A percentile compares a stretch with the other conserved stretches of the same genome.
Conservation (phyloP, 2,329 filamentous ascomycete species). For the Beauveria asiatica region DNA sequence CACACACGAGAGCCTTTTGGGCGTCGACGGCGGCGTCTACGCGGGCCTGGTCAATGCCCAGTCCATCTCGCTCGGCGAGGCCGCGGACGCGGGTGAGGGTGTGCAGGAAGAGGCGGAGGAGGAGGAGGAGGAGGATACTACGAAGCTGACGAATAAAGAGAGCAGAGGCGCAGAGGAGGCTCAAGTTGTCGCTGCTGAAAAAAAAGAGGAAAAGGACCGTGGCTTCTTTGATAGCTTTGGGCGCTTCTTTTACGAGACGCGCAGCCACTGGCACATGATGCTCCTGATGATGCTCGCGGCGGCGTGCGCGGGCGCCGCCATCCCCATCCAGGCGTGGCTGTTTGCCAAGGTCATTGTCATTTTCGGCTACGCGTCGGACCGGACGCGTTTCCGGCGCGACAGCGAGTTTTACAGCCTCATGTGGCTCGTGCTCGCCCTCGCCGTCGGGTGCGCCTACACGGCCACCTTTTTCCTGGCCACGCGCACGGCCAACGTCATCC, state of each 20-base stretch:
- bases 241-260: constrained; percentile 48
- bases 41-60: constrained; percentile 58
- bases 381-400: constrained; percentile 27
- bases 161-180: constrained; percentile 33
- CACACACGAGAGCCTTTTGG: constrained; percentile 63
- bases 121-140: constrained; percentile 34
- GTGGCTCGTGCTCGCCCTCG: constrained; percentile 52
- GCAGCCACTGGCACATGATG: constrained; percentile 41
- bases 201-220: constrained; percentile 32
- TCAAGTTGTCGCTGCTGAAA: constrained; percentile 19
- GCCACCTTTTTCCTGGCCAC: constrained; percentile 29
- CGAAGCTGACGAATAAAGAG: constrained; percentile 37
- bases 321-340: constrained; percentile 45
- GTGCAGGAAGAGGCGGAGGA: constrained; percentile 31
- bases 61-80: constrained; percentile 46
- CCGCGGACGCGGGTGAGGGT: constrained; percentile 34
- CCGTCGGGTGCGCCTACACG: constrained; percentile 45
- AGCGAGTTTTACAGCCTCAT: constrained; percentile 58
- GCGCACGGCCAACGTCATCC: constrained; percentile 38
- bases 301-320: constrained; percentile 33
- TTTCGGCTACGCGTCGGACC: constrained; percentile 31
- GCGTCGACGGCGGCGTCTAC: constrained; percentile 54
- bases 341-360: constrained; percentile 45
- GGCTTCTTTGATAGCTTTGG: constrained; percentile 50
- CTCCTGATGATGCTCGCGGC: constrained; percentile 42